These are phyloP conservation scores for Cladobotryum mycophilum DNA, from an alignment of 2,329 filamentous ascomycete species.

Conservation along the genomic window DNA sequence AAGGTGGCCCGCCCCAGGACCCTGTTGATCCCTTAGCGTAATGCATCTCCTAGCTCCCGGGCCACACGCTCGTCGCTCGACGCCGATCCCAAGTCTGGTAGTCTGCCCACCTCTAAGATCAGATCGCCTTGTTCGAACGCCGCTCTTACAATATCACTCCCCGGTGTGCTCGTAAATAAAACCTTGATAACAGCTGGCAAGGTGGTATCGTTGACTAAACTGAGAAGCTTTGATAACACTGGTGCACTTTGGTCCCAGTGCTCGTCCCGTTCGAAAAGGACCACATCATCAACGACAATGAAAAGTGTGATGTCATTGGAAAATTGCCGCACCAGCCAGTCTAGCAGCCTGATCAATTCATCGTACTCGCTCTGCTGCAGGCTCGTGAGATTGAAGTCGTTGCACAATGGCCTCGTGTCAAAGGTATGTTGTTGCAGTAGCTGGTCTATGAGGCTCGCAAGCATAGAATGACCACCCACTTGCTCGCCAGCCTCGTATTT, in stretches of 20 bases:
- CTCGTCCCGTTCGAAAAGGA: neutral
- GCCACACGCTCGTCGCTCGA: conserved; percentile 3
- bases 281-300: neutral
- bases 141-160: neutral
- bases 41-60: neutral
- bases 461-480: conserved; percentile 6
- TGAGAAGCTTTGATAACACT: neutral
- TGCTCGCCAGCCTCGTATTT: too few species aligned
- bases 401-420: neutral
- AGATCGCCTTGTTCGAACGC: conserved; percentile 13
- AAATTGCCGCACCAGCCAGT: neutral
- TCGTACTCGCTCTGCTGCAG: neutral
- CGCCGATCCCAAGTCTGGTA: conserved; percentile 10
- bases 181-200: conserved; percentile 11
- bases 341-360: too few species aligned
- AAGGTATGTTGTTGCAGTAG: conserved; percentile 10
- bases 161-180: conserved; percentile 14
- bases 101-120: conserved; percentile 12
- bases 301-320: neutral
- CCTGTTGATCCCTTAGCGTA: too few species aligned
- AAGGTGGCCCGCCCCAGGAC: too few species aligned
- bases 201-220: neutral
- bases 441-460: conserved; percentile 11
- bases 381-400: neutral
- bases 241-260: neutral